Conservation (phyloP, 768 basidiomycete species). For the Boletus patriciae region DNA sequence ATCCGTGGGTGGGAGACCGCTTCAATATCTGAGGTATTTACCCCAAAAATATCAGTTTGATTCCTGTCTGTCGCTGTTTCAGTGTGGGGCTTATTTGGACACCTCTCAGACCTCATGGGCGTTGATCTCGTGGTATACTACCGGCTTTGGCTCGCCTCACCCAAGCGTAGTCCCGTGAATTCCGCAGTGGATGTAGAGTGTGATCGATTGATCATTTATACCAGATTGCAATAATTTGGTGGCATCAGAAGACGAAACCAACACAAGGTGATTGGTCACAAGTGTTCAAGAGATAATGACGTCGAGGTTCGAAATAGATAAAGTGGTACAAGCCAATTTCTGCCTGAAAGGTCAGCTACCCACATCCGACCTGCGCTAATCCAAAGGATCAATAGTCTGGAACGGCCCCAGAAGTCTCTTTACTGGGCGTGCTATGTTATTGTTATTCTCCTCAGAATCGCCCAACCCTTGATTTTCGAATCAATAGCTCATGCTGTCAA, state of each 20-base stretch:
- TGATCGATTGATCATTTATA: neutral
- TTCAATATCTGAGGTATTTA: neutral
- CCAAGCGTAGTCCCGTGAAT: neutral
- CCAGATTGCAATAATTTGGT: neutral
- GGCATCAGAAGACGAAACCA: constrained; percentile 2
- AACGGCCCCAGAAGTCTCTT: constrained; percentile 36
- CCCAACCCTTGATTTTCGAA: neutral
- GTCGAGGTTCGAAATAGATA: constrained; percentile 8
- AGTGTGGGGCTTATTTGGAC: neutral
- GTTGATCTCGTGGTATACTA: neutral
- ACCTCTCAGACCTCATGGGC: neutral
- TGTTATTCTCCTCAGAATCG: neutral
- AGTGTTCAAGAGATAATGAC: neutral
- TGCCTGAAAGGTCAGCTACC: neutral
- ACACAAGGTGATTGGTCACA: neutral
- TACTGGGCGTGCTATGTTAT: constrained; percentile 6
- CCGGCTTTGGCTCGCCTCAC: neutral
- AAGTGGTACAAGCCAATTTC: neutral
- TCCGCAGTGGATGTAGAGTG: neutral
- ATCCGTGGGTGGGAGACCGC: constrained; percentile 10
- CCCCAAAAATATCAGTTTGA: neutral
- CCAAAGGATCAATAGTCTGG: constrained; percentile 54
- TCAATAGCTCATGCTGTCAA: constrained; percentile 55
- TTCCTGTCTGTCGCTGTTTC: constrained; percentile 10
- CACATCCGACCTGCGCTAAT: constrained; percentile 30